A percentile compares a stretch with the other conserved stretches of the same genome.
Evolutionary conservation across 108 stramenopile species (phyloP).

Genomic region (Conticribra guillardii): DNA sequence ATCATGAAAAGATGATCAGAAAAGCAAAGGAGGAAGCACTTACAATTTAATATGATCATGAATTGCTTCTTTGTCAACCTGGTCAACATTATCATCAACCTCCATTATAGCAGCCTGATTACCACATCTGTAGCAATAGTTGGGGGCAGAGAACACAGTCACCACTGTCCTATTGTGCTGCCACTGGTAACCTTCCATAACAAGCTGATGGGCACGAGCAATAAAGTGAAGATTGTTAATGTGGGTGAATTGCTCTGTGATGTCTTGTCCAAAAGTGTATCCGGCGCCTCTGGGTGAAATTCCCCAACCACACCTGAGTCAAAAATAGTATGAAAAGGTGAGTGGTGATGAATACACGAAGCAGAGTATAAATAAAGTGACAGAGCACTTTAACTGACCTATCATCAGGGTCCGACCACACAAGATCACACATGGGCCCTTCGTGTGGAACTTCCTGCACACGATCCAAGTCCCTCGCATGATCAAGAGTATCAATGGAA

Average conservation of each 20-base stretch:
- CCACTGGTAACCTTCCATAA: constrained; percentile 95
- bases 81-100: constrained; percentile 59
- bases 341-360: not conserved
- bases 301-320: constrained; percentile 75
- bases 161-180: constrained; percentile 87
- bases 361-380: not conserved
- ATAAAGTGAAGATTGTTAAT: constrained; percentile 91
- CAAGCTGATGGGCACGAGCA: constrained; percentile 95
- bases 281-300: constrained; percentile 92
- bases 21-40: constrained; percentile 22
- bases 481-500: constrained; percentile 89
- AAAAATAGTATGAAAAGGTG: not conserved
- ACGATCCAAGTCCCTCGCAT: constrained; percentile 94
- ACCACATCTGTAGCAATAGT: constrained; percentile 97
- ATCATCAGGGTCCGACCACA: constrained; percentile 99
- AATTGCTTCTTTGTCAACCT: constrained; percentile 62
- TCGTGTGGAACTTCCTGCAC: constrained; percentile 99
- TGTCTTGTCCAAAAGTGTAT: constrained; percentile 95
- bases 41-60: constrained; percentile 78
- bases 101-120: constrained; percentile 98
- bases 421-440: constrained; percentile 99
- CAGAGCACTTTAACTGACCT: constrained; percentile 48
- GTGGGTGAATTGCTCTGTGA: constrained; percentile 94
- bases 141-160: constrained; percentile 97
- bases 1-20: not conserved